Conservation (phyloP, 441 rosid species). For the Metrosideros polymorpha region DNA sequence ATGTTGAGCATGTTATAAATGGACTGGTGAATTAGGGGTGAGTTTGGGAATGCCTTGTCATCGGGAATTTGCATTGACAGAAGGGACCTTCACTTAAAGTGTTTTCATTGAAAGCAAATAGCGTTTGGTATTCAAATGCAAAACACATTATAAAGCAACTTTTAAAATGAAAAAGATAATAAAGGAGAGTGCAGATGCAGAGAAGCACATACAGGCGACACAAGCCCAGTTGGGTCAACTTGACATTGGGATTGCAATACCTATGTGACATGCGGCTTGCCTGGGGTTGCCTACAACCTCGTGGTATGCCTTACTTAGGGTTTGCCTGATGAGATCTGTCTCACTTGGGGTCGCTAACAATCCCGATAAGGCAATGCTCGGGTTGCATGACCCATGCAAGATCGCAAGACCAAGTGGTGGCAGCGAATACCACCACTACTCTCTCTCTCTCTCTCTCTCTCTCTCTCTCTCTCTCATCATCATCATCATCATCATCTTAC, state of each 20-base stretch:
- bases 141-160: not conserved
- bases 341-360: not conserved
- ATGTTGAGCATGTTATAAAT: not conserved
- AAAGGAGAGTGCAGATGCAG: not conserved
- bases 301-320: not conserved
- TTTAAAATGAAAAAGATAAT: not conserved
- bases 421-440: not conserved
- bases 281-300: not conserved
- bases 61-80: not conserved
- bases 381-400: not conserved
- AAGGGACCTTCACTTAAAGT: too few species aligned
- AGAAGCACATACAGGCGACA: not conserved
- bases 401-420: not conserved
- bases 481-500: not conserved
- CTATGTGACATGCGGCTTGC: not conserved
- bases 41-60: not conserved
- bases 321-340: not conserved
- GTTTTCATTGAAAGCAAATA: too few species aligned
- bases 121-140: too few species aligned
- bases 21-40: not conserved
- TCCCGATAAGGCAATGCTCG: fast-evolving
- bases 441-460: not conserved
- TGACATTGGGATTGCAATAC: not conserved
- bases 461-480: not conserved
- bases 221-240: not conserved